Evolutionary conservation across 306 rosid genomes (phyloP).

Genomic region (Dryas octopetala): DNA sequence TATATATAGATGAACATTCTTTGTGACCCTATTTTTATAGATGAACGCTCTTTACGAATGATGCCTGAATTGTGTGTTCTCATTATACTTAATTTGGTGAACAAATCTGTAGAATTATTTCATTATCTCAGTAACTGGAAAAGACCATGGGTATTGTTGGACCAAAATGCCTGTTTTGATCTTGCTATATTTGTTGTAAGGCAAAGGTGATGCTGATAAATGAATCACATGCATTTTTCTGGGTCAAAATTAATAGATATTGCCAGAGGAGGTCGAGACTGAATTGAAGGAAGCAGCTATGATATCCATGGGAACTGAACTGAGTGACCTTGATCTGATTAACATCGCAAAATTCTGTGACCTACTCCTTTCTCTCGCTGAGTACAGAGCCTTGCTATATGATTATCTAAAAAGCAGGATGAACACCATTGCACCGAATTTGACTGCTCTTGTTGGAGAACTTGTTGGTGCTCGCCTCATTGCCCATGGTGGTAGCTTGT

Average conservation of each 20-base stretch:
- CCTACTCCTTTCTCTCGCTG: conserved; percentile 84
- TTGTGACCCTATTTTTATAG: not conserved
- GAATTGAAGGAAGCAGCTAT: conserved; percentile 78
- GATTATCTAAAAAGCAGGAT: conserved; percentile 88
- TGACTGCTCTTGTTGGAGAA: conserved; percentile 92
- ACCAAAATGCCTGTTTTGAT: not conserved
- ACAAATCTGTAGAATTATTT: not conserved
- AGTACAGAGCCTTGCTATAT: conserved; percentile 79
- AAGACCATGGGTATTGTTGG: not conserved
- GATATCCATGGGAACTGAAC: conserved; percentile 97
- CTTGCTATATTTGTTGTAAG: not conserved
- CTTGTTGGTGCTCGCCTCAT: conserved; percentile 98
- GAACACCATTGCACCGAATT: conserved; percentile 91
- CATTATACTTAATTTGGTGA: not conserved
- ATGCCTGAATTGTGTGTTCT: not conserved
- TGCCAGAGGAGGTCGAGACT: conserved; percentile 74
- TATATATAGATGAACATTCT: not conserved
- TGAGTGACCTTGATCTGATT: conserved; percentile 81
- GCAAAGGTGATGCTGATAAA: not conserved
- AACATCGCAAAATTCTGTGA: conserved; percentile 85
- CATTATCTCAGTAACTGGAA: not conserved
- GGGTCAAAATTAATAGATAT: conserved; percentile 40
- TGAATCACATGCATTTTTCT: not conserved
- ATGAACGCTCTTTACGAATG: too few species aligned
- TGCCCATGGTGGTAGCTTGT: conserved; percentile 88